Base-by-base conservation (phyloP, 2,329 filamentous ascomycete species). In the Clonostachys solani region DNA sequence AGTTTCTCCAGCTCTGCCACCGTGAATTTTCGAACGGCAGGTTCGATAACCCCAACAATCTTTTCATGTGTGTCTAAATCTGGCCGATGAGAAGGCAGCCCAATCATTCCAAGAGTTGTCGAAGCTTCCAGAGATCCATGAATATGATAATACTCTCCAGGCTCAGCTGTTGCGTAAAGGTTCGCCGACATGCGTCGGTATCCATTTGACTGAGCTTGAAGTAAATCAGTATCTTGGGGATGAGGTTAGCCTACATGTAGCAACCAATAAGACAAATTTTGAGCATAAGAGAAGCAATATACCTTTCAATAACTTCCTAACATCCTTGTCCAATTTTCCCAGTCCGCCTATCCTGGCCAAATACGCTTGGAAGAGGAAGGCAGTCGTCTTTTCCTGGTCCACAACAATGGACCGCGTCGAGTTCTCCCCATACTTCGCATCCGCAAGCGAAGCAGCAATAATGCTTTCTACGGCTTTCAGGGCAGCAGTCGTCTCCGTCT, bases 111-210 rank as follows among this genome's bases (percentile, higher is more conserved):
- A 29, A 89, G 66, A 0, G 84, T 86, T 8, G 78, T 84, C 10
- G 80, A 83, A 5, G 86, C 86, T 54, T 89, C 85, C 1, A 90
- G 66, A 1, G 86, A 89, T 41, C 86, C 86, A 59, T 89, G 86
- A 23, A 89, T 85, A 57, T 90, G 86, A 58, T 87, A 90, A 57
- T 81, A 89, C 58, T 84, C 74, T n/a, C 77, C 80, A 2, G 72
- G 66, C n/a, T 72, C 75, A 59, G 80, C 83, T 9, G 86, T 88
- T 56, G 78, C 73, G 64, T 89, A 89, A 2, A 89, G 66, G 50
- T 88, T 88, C 13, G 86, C 86, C 12, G 86, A 87, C 63, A 89
- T 74, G 50, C 86, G 81, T 10, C 86, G 79, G 59, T 90, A 90
- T 7, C 80, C 69, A 51, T 83, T 80, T 3, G 86, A 87, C 60